Base-by-base conservation (phyloP, 2,329 filamentous ascomycete genomes). In the Coniochaeta hoffmannii region DNA sequence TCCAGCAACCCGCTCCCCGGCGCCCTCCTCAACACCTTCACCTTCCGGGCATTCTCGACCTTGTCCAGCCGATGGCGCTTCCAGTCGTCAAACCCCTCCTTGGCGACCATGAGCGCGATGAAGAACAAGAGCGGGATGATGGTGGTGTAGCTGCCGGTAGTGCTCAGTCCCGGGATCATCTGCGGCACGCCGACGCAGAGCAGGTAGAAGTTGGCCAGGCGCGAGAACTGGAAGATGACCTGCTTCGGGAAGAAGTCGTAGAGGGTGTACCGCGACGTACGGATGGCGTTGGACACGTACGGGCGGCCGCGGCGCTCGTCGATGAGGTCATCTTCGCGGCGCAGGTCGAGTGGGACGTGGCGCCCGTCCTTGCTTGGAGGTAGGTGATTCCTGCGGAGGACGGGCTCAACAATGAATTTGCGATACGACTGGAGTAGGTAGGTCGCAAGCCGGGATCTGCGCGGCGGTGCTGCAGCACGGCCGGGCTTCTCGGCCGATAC, bases 241-340 rank as follows among this genome's bases (percentile, higher is more conserved):
- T 96, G 91, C 59, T 90, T 89, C 2, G 90, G 91, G 14, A 96
- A 70, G 67, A 96, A 96, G 68, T 92, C 88, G 79, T 86, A 91
- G 2, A 89, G 70, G 19, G 86, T 94, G 68, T 96, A 96, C 50
- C 90, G 84, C 60, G 88, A 90, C 0, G 89, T 93, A 41, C 90
- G 84, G 60, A 96, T 93, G 61, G 79, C 83, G 68, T 83, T 83
- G 54, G 76, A 76, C 49, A 82, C 65, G 66, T 76, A 83, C 7
- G 73, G 61, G 41, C 71, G 69, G 44, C 77, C 78, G 28, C 78
- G 76, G 55, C 78, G 73, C 34, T 76, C 68, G 62, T 83, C 80
- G 54, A 77, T 62, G 24, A 82, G 68, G 17, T 73, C 68, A 46
- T 46, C 60, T 32, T 69, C 64, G 51, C 68, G 65, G 59, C 72